These are phyloP conservation scores for Fomes fomentarius DNA, from an alignment of 1,284 basidiomycete species.

Conservation along the genomic window DNA sequence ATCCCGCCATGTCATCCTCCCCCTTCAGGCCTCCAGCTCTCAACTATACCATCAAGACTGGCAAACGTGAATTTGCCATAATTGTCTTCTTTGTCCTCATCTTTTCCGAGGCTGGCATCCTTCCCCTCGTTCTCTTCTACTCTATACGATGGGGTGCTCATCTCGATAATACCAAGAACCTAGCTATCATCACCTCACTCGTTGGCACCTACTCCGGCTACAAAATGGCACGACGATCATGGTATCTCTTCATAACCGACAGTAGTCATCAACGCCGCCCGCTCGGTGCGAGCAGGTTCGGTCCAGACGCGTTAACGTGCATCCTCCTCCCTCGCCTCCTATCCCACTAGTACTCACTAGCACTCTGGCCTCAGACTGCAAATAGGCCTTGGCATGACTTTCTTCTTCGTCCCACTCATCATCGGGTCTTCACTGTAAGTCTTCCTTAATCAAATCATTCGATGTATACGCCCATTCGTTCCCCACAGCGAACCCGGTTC, in stretches of 20 bases:
- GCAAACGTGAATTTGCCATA: constrained; percentile 29
- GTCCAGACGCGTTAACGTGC: constrained; percentile 36
- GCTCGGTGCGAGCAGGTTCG: constrained; percentile 35
- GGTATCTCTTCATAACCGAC: constrained; percentile 31
- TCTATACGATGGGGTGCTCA: constrained; percentile 37
- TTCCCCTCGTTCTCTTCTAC: constrained; percentile 39
- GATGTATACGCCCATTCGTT: no score
- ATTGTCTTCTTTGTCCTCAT: constrained; percentile 33
- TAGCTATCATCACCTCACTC: constrained; percentile 38
- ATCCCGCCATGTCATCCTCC: constrained; percentile 14
- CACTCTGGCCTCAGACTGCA: constrained; percentile 17
- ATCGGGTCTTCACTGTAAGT: constrained; percentile 37
- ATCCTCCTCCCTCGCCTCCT: constrained; percentile 2
- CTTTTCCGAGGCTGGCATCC: constrained; percentile 35
- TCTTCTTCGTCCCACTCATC: constrained; percentile 37
- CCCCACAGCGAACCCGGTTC: constrained; percentile 30
- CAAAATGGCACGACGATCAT: constrained; percentile 34
- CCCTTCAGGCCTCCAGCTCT: constrained; percentile 32
- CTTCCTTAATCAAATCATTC: neutral
- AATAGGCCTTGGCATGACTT: constrained; percentile 29
- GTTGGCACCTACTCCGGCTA: constrained; percentile 37
- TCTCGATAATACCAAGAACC: constrained; percentile 34
- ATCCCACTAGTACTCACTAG: neutral
- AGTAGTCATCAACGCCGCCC: constrained; percentile 33
- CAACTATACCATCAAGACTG: constrained; percentile 32